A percentile compares a stretch with the other conserved stretches of the same genome.
Conservation (phyloP, 2,329 filamentous ascomycete genomes). For the Fusarium praegraminearum region DNA sequence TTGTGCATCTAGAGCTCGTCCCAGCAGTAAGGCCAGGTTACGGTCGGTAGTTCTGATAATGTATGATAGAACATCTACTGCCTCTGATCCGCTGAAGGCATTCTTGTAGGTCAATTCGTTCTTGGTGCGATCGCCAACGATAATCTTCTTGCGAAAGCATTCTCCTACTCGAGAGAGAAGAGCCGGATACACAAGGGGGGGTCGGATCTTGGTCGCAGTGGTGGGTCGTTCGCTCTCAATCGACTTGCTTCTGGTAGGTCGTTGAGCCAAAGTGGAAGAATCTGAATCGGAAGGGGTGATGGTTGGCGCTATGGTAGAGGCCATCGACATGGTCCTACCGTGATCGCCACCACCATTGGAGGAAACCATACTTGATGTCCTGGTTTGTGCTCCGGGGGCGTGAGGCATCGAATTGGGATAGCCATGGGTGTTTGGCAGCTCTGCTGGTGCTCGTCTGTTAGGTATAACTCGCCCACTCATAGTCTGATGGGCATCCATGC, state of each 20-base stretch:
- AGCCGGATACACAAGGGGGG: constrained; percentile 93
- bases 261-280: constrained; percentile 63
- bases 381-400: constrained; percentile 66
- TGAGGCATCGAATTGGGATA: constrained; percentile 55
- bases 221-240: constrained; percentile 67
- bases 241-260: constrained; percentile 69
- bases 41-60: constrained; percentile 98
- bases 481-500: constrained; percentile 86
- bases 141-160: constrained; percentile 90
- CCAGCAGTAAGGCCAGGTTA: constrained; percentile 90
- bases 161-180: constrained; percentile 93
- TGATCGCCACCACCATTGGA: constrained; percentile 62
- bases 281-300: constrained; percentile 72
- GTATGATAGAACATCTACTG: constrained; percentile 93
- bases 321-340: constrained; percentile 88
- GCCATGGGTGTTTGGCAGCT: constrained; percentile 55
- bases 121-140: constrained; percentile 89
- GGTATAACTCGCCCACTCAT: constrained; percentile 95
- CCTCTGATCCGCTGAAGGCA: constrained; percentile 94
- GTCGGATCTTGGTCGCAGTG: constrained; percentile 70
- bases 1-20: constrained; percentile 92
- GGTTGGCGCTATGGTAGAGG: constrained; percentile 81
- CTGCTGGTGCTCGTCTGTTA: constrained; percentile 66
- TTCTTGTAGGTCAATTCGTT: constrained; percentile 98
- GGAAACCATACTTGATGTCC: constrained; percentile 72